Evolutionary conservation across 164 flowering plant species (phyloP), one percentile per base, ranked within the genome.

Genomic region (Kingdonia uniflora): DNA sequence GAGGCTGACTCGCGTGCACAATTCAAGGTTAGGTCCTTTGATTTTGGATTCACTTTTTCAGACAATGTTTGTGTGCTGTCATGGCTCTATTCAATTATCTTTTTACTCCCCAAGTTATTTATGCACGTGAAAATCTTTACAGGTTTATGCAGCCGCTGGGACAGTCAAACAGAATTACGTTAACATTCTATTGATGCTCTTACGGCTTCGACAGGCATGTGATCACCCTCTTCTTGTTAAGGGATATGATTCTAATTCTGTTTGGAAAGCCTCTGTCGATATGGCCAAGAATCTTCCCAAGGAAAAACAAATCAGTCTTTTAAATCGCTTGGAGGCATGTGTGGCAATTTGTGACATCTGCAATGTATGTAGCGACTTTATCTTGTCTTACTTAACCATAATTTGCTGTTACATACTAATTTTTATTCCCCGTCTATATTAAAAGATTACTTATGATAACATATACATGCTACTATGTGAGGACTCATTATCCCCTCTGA

Each of bases 141-240:
- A 94, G 99, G 95, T 73, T 56, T 94, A 94, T 76, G 96, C 92
- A 13, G 95, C 76, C 44, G 95, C 88, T 58, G 99, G 99, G 66
- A 94, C 99, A 19, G 96, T 94, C n/a, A 79, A 82, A 52, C 85
- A 94, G 66, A 94, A 94, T 62, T 94, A 89, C 70, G 97, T 87
- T 38, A 94, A 89, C 68, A 89, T 94, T 51, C 71, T 94, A 58
- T 71, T 94, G 76, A 81, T 94, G 96, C 94, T 94, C 26, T 67
- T 94, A 74, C 90, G 97, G 42, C 99, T 94, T 64, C 82, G 99
- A 40, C 99, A 94, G 69, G 97, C 99, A 61, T 94, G 99, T 74
- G 95, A 87, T 77, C 97, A 89, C 59, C 99, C 96, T 52, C 77
- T 73, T 66, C 88, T 94, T 60, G 94, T 90, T 20, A 82, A 64